Percentiles rank a stretch among this genome's conserved stretches.
Conservation (phyloP, 192 early-diverging fungal species). For the Bifiguratus adelaidae region DNA sequence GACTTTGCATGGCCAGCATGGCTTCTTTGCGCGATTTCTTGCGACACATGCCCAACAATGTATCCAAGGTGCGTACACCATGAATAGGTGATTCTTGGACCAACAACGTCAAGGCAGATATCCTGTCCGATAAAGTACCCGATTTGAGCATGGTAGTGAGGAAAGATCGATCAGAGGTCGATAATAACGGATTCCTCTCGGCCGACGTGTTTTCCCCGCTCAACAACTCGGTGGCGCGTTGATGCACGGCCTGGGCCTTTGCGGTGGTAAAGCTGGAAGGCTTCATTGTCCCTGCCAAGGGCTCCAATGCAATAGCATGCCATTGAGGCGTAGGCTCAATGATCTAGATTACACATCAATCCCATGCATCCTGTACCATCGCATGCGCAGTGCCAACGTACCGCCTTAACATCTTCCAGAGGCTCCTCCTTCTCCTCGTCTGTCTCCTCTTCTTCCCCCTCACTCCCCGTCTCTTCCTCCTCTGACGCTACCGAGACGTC, state of each 20-base stretch:
- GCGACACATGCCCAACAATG: constrained; percentile 73
- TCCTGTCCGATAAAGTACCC: constrained; percentile 88
- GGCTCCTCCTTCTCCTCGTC: constrained; percentile 9
- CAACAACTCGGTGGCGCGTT: constrained; percentile 50
- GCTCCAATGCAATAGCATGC: constrained; percentile 7
- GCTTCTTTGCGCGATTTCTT: constrained; percentile 89
- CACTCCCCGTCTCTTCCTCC: constrained; percentile 5
- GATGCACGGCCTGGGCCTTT: too few species aligned
- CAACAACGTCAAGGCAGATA: constrained; percentile 86
- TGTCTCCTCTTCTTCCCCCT: too few species aligned
- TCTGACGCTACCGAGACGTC: constrained; percentile 9
- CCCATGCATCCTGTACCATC: too few species aligned
- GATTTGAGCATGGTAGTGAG: constrained; percentile 78
- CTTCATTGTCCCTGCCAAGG: constrained; percentile 1
- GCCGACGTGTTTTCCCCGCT: constrained; percentile 50
- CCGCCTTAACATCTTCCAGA: constrained; percentile 6
- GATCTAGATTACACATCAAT: too few species aligned
- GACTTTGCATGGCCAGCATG: constrained; percentile 69
- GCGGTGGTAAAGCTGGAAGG: background rate
- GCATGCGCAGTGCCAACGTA: too few species aligned
- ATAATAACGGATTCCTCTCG: constrained; percentile 41
- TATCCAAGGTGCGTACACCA: constrained; percentile 52
- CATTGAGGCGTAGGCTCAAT: constrained; percentile 20
- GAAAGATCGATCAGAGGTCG: constrained; percentile 77
- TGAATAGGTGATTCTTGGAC: constrained; percentile 91